Base-by-base conservation (phyloP, 2,329 filamentous ascomycete species). In the Pyrenophora teres region DNA sequence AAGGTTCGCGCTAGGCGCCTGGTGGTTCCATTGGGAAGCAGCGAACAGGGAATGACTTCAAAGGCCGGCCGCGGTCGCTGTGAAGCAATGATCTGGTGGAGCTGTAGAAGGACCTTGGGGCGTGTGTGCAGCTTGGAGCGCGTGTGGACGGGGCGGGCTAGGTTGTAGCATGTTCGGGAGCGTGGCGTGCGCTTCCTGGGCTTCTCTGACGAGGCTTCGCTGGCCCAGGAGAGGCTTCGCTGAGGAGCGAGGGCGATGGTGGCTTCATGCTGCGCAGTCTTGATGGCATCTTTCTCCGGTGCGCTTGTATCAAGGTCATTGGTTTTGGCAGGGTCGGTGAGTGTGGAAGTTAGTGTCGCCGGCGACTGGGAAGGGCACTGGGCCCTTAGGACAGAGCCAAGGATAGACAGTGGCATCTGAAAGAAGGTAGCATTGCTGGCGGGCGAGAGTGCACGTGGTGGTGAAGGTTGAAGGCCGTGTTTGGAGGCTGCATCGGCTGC, bases 31-130 rank as follows among this genome's bases (percentile, higher is more conserved):
- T 53, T 81, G 74, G 39, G 81, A 35, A 87, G 76, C 12, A 82
- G 77, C n/a, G 82, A 83, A 2, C 86, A 84, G 0, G 88, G 87
- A 36, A 91, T 81, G n/a, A 90, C 83, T 61, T 93, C 89, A 57
- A 90, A 85, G 3, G 84, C 82, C 0, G 89, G 89, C 44, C 80
- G 80, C 0, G 87, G 87, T 19, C 88, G 82, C 44, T 67, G 78
- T 54, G 84, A 80, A 35, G 79, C 74, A 2, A 81, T 78, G n/a
- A 90, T 70, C 50, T 83, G 80, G 65, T 92, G 89, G 13, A 92
- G 76, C 70, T 93, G 89, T 5, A 92, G 79, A 5, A 91, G 75
- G 15, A 91, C 75, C 45, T 84, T 84, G 9, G 88, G 87, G 13
- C 87, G 83, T 25, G 88, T 78, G 62, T 87, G 83, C 12, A 88